Evolutionary conservation across 2,329 filamentous ascomycete species (phyloP), one percentile per base, ranked within the genome.

Genomic region (Penicillium sp.): DNA sequence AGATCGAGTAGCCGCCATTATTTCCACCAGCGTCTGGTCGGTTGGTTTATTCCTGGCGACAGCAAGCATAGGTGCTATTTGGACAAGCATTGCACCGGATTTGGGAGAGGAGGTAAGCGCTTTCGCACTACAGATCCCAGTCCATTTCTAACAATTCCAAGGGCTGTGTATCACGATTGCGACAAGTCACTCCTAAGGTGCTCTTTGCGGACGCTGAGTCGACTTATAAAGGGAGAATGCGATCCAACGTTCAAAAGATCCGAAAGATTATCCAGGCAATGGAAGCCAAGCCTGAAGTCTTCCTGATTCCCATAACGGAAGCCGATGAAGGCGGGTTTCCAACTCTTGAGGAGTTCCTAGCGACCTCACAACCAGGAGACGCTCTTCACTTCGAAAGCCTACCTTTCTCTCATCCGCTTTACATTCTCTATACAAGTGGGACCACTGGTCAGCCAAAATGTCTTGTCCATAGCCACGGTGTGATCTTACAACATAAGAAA

Each of bases 371-470:
- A 43, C 10, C 27, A 4, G 37, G 59, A 0, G 72, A 77, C 48
- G 49, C 61, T 3, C 64, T 79, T 14, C 65, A 64, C 2, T 80
- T 77, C 61, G 68, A 66, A 5, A 68, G 70, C 5, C 64, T 79
- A 1, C 66, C 77, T 0, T 79, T 76, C 61, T 75, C 72, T 53
- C 66, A 76, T 46, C 77, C 78, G 1, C 63, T 80, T 5, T 70
- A 77, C 56, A 79, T 80, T 37, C 70, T 78, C 19, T 80, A 79
- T 61, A 73, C 70, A 4, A 73, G 68, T 26, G 78, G 77, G 1
- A 79, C 77, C 19, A 79, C 75, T 0, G 77, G 77, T 0, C 70
- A 73, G 14, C 77, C 77, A 5, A 79, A 79, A 62, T 79, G 76
- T 59, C 75, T 80, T 6, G 77, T 80, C 27, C 78, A 79, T 55